Evolutionary conservation across 495 filamentous ascomycete species (phyloP), one percentile per base, ranked within the genome.

Genomic region (Penicillium nucicola): DNA sequence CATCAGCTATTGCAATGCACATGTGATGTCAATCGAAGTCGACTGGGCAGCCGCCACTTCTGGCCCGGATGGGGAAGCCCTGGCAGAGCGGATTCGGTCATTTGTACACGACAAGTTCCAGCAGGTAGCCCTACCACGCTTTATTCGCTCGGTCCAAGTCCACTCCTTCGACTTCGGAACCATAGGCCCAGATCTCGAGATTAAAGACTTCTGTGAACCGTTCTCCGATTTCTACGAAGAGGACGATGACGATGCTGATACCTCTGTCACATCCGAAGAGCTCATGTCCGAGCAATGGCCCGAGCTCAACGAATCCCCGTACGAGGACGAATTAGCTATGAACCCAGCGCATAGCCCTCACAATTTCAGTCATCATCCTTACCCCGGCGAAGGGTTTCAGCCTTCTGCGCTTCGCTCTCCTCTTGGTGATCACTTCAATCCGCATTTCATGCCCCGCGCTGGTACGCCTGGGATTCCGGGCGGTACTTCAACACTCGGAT

Each of bases 91-190:
- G 43, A 93, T 99, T 65, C 89, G 92, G 50, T 86, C 86, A 62
- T 97, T 97, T 69, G 87, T 99, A 58, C 89, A 99, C 71, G 83
- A 87, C 60, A 92, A 88, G 62, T 99, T 99, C 71, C 93, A 99
- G 69, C 79, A 88, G 40, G 84, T 97, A 35, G 77, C 88, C 12
- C 79, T 99, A 23, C 93, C 93, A 31, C 87, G 90, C 43, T 97
- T 97, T 75, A 97, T 99, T 69, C 91, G 93, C 54, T 92, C 89
- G 9, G 95, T 99, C 33, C 84, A 92, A 15, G 90, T 96, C 20
- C 92, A 96, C 67, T 84, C 87, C 35, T 99, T 99, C 62, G 86
- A 92, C 18, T 97, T 99, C 60, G 93, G 93, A 17, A 81, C 74
- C 2, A 82, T 93, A 40, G 77, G 85, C 1, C 93, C 93, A 1